Conservation (phyloP, 176 grass and related monocot species). For the Musa acuminata region DNA sequence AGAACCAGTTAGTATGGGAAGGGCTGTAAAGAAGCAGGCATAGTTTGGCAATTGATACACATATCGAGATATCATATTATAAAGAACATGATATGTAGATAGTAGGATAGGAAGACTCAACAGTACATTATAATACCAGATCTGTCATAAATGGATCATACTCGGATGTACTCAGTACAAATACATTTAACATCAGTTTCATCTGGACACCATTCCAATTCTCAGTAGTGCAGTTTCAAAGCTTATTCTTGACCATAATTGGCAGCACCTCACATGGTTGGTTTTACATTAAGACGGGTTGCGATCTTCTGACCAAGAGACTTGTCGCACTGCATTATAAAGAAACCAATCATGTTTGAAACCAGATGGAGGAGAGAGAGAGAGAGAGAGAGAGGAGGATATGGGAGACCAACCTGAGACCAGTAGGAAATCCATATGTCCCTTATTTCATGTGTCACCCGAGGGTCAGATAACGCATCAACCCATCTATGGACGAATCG, state of each 20-base stretch:
- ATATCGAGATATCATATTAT: not conserved
- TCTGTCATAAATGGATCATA: no score
- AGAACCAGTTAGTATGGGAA: no score
- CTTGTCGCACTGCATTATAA: constrained; percentile 59
- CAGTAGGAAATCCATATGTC: constrained; percentile 89
- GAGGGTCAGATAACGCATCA: constrained; percentile 72
- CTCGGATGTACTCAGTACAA: not conserved
- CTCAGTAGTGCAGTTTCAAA: not conserved
- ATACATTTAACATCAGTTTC: not conserved
- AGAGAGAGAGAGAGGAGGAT: not conserved
- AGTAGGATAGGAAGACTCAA: no score
- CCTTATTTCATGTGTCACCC: constrained; percentile 85
- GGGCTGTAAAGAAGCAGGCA: no score
- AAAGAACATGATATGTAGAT: no score
- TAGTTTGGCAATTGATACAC: not conserved
- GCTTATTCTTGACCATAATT: not conserved
- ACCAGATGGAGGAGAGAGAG: not conserved
- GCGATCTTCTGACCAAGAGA: constrained; percentile 83
- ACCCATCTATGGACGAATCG: constrained; percentile 82
- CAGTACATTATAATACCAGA: no score
- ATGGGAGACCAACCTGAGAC: constrained; percentile 54
- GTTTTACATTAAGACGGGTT: constrained; percentile 60
- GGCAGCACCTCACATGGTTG: constrained; percentile 53
- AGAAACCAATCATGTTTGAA: not conserved
- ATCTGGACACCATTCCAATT: not conserved